Evolutionary conservation across 2,329 filamentous ascomycete species (phyloP), one percentile per base, ranked within the genome.

Genomic region (Penicillium aurantiogriseum): DNA sequence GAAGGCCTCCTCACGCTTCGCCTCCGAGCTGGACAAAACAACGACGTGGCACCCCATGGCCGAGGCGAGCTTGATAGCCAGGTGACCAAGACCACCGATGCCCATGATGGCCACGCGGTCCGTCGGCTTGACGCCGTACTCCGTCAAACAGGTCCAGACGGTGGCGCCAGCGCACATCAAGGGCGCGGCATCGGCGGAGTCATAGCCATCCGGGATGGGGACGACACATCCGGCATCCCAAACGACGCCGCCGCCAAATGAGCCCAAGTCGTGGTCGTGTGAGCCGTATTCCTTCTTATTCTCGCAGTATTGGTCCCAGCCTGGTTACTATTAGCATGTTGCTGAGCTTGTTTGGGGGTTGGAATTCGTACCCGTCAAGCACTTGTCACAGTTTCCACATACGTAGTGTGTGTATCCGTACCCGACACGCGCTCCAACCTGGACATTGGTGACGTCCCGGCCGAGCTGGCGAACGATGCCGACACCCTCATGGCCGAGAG

Each of bases 11-110:
- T 69, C 55, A 1, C 66, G 63, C 59, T 72, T 72, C 19, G 62
- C 54, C 29, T 66, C 64, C 7, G 67, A 64, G 39, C 67, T 65
- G 2, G 68, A 71, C 7, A 72, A 52, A 1, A 69, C 70, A 17
- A 73, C 71, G 15, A 74, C 72, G 38, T 89, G 85, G 33, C 85
- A 87, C n/a, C 87, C 87, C 1, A 92, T 78, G 1, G 88, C 88
- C 60, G 83, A 83, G 0, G 88, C 85, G 69, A 83, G 89, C 63
- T 90, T 80, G 25, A 92, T 73, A 0, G 83, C 89, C 60, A 91
- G 85, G 66, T 92, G 88, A 0, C 88, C 88, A 0, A 91, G 77
- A 0, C 88, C 88, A 21, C 89, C 89, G 8, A 91, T 77, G 3
- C 89, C 88, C 17, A 90, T 79, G 46, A 92, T 83, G 0, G 83